Evolutionary conservation across 108 stramenopile species (phyloP).

Genomic region (Heterococcus sp.): DNA sequence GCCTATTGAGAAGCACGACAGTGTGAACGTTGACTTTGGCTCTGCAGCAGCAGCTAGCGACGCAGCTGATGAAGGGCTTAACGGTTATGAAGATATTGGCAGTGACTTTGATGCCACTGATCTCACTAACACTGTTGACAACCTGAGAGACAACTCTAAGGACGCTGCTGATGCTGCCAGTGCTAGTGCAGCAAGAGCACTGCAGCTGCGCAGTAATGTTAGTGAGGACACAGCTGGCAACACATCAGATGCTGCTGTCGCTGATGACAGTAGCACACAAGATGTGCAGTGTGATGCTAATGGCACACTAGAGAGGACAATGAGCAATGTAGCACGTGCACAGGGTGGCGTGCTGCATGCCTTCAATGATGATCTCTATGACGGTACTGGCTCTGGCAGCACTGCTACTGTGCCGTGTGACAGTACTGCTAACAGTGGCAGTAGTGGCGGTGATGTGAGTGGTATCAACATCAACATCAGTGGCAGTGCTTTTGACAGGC

Average conservation of each 20-base stretch:
- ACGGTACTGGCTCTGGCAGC: background rate
- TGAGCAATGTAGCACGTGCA: no score
- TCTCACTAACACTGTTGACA: background rate
- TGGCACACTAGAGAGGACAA: no score
- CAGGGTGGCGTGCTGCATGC: background rate
- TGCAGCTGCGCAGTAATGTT: background rate
- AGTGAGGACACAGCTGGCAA: background rate
- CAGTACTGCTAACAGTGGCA: background rate
- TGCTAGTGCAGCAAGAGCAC: background rate
- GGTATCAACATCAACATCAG: background rate
- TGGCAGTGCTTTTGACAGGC: no score
- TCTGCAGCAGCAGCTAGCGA: background rate
- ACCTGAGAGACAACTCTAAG: background rate
- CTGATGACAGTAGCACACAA: no score
- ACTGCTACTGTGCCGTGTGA: background rate
- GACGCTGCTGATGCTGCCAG: background rate
- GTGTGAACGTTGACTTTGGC: background rate
- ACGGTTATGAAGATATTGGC: background rate
- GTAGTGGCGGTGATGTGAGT: background rate
- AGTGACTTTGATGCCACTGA: background rate
- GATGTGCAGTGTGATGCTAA: no score
- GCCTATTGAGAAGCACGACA: no score
- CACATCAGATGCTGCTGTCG: no score
- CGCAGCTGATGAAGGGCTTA: background rate
- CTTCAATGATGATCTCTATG: background rate